Conservation (phyloP, 768 basidiomycete species). For the Kwoniella heveanensis region DNA sequence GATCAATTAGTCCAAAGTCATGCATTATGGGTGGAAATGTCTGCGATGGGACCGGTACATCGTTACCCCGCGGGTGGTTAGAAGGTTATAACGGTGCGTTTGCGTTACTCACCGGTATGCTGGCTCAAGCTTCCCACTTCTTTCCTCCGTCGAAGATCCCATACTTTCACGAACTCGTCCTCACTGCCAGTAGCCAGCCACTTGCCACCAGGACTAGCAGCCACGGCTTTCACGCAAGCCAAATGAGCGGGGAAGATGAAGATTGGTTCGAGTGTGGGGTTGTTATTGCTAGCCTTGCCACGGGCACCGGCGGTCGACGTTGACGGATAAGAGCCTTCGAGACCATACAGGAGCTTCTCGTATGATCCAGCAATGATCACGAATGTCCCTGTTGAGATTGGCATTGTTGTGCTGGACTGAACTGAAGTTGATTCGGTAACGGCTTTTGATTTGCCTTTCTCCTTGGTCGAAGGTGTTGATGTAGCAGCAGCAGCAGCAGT, state of each 20-base stretch:
- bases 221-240: slow-evolving; percentile 85
- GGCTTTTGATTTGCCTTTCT: slow-evolving; percentile 40
- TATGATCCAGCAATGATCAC: slow-evolving; percentile 90
- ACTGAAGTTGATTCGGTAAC: background rate
- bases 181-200: slow-evolving; percentile 93
- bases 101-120: slow-evolving; percentile 71
- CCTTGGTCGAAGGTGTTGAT: slow-evolving; percentile 15
- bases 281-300: background rate
- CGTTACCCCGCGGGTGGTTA: too few species aligned
- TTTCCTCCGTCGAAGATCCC: slow-evolving; percentile 88
- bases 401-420: background rate
- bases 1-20: background rate
- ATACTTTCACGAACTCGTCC: slow-evolving; percentile 96
- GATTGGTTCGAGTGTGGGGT: slow-evolving; percentile 62
- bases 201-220: slow-evolving; percentile 89
- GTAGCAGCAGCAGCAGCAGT: background rate
- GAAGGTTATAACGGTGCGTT: too few species aligned
- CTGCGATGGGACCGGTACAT: too few species aligned
- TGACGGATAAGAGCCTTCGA: slow-evolving; percentile 64
- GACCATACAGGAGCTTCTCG: slow-evolving; percentile 91
- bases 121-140: slow-evolving; percentile 94
- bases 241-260: slow-evolving; percentile 98
- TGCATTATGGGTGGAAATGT: too few species aligned
- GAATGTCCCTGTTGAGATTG: slow-evolving; percentile 62
- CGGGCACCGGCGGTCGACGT: slow-evolving; percentile 26